Conservation (phyloP, 192 early-diverging fungal species). For the Umbelopsis sp. region DNA sequence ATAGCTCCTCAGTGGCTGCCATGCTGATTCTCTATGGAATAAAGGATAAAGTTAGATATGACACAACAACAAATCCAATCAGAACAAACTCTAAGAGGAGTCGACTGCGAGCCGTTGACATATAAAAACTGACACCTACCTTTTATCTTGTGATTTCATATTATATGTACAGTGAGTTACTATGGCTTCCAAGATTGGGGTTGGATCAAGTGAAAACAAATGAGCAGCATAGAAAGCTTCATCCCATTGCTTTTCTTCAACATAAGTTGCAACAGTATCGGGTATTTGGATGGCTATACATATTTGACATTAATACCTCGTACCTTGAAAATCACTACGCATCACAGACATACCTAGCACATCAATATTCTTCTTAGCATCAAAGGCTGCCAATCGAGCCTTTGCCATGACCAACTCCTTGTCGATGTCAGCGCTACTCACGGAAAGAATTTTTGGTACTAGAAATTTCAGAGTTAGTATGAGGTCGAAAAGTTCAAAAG, state of each 20-base stretch:
- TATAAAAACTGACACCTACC: not conserved
- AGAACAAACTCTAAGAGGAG: too few species aligned
- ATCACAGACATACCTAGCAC: not conserved
- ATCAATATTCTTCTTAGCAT: not conserved
- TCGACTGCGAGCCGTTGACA: too few species aligned
- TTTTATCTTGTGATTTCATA: constrained; percentile 13
- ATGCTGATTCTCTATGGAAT: not conserved
- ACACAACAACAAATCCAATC: too few species aligned
- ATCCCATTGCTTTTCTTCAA: constrained; percentile 11
- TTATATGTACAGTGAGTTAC: constrained; percentile 17
- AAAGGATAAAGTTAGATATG: too few species aligned
- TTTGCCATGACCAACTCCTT: constrained; percentile 1
- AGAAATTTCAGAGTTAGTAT: not conserved
- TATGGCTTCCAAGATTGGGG: not conserved
- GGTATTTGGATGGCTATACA: not conserved
- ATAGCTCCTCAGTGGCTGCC: constrained; percentile 1
- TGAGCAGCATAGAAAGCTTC: constrained; percentile 11
- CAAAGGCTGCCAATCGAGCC: not conserved
- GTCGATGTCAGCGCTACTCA: not conserved
- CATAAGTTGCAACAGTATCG: not conserved
- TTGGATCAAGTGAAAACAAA: not conserved
- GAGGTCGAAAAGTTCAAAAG: not conserved
- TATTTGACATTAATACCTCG: not conserved
- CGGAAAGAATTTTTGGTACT: constrained; percentile 9
- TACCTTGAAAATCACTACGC: not conserved